Percentiles rank a stretch among this genome's conserved stretches.
These are phyloP conservation scores for Clitoria ternatea DNA, from an alignment of 306 rosid genomes.

Conservation along the genomic window DNA sequence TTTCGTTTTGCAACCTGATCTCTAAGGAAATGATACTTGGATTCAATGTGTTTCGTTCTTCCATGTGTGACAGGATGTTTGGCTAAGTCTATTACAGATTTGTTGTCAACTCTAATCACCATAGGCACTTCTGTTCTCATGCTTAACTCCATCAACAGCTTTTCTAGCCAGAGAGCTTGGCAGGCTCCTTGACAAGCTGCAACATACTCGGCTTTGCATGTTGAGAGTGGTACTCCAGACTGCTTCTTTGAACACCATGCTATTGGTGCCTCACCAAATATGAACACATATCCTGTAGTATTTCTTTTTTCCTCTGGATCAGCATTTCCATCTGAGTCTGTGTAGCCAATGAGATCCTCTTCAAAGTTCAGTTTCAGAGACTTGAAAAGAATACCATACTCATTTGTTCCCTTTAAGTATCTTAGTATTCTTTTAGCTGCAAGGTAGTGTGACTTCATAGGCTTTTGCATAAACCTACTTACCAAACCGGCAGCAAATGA, in stretches of 20 bases:
- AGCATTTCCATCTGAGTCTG: background rate
- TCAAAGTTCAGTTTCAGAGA: too few species aligned
- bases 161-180: background rate
- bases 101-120: background rate
- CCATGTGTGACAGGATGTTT: background rate
- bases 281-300: background rate
- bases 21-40: background rate
- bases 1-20: background rate
- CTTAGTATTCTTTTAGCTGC: background rate
- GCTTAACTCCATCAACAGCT: background rate
- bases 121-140: background rate
- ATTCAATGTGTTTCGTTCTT: background rate
- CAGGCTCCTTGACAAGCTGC: background rate
- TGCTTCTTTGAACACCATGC: background rate
- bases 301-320: background rate
- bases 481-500: too few species aligned
- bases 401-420: too few species aligned
- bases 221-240: background rate
- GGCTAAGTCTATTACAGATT: background rate
- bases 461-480: too few species aligned
- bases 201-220: background rate
- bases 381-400: too few species aligned
- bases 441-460: too few species aligned
- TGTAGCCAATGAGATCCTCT: background rate
- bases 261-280: background rate